phyloP scores from a whole-genome alignment of 352 stramenopile species.

The Globisporangium ultimum region DNA sequence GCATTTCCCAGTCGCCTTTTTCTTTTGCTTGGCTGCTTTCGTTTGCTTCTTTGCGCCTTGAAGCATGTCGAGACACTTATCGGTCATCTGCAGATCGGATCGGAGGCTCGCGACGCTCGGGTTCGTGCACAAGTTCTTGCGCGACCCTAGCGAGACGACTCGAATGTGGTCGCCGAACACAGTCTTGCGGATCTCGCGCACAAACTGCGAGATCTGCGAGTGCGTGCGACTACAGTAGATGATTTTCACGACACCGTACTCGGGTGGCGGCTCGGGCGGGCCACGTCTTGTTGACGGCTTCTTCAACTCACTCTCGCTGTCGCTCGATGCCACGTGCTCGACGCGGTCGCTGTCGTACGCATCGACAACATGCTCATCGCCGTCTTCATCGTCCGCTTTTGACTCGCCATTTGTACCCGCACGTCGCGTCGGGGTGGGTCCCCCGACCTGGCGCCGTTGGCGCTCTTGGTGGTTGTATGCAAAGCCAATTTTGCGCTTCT shows the following conservation, averaged over 20 bases:
- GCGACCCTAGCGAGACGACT: constrained; percentile 76
- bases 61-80: constrained; percentile 86
- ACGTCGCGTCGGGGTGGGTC: background rate
- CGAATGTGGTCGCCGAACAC: constrained; percentile 64
- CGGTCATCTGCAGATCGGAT: constrained; percentile 79
- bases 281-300: background rate
- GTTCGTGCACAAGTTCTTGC: constrained; percentile 85
- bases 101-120: constrained; percentile 55
- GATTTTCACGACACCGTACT: constrained; percentile 71
- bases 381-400: constrained; percentile 17
- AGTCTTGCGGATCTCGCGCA: constrained; percentile 86
- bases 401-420: too few relatives aligned
- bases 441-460: constrained; percentile 23
- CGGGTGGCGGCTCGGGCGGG: constrained; percentile 14
- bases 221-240: constrained; percentile 91
- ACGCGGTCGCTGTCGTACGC: constrained; percentile 69
- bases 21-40: constrained; percentile 37
- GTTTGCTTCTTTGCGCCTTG: constrained; percentile 54
- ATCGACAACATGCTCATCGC: constrained; percentile 64
- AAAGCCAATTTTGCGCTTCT: constrained; percentile 67
- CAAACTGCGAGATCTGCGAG: constrained; percentile 88
- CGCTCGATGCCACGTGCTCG: constrained; percentile 10
- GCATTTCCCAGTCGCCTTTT: constrained; percentile 58
- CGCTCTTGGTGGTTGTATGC: constrained; percentile 66
- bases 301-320: constrained; percentile 30